Evolutionary conservation across 139 green algal genomes (phyloP).

Genomic region (Pseudopediastrum boryanum): DNA sequence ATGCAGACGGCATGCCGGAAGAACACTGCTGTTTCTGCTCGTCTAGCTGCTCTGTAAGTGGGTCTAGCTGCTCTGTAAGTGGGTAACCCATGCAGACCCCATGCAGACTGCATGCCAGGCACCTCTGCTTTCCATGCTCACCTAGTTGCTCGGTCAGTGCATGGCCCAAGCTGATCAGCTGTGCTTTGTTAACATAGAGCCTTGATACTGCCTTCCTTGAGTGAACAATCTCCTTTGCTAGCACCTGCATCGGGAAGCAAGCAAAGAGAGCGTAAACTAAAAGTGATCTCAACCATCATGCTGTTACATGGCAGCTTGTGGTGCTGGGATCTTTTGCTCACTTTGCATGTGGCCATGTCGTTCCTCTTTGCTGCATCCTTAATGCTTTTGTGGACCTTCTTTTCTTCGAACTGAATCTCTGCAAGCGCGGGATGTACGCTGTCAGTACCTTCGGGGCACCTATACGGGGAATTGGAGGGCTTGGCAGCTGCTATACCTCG

Average conservation of each 20-base stretch:
- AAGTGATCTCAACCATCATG: not conserved
- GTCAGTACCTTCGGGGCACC: not conserved
- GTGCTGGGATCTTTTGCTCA: conserved; percentile 22
- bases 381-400: conserved; percentile 77
- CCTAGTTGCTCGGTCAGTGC: conserved; percentile 82
- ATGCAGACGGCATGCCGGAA: too few species aligned
- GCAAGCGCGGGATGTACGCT: not conserved
- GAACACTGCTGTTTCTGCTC: too few species aligned
- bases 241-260: conserved; percentile 42
- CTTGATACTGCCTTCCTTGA: conserved; percentile 61
- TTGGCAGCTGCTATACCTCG: conserved; percentile 31
- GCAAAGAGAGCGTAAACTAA: not conserved
- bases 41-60: too few species aligned
- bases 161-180: conserved; percentile 76
- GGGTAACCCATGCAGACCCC: too few species aligned
- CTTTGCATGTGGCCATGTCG: conserved; percentile 75
- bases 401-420: conserved; percentile 84
- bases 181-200: conserved; percentile 86
- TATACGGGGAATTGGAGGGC: not conserved
- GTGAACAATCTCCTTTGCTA: conserved; percentile 84
- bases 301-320: not conserved
- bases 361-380: conserved; percentile 81
- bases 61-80: too few species aligned
- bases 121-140: too few species aligned
- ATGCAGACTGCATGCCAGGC: too few species aligned